Conservation (phyloP, 805 yeast genomes). For the Candida stauntonica region DNA sequence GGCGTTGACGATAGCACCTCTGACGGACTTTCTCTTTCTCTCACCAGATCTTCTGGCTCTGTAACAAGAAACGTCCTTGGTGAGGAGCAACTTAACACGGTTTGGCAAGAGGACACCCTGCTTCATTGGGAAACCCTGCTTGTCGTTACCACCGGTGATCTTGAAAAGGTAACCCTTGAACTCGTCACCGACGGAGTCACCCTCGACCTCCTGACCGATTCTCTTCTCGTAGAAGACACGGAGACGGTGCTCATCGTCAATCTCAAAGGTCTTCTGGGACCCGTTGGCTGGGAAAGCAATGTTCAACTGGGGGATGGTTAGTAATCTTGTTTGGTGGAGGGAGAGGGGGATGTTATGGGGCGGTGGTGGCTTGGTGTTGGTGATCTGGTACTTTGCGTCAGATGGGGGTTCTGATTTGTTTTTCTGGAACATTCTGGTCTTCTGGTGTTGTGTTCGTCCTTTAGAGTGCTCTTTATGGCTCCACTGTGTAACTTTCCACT, state of each 20-base stretch:
- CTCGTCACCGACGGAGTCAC: constrained; percentile 97
- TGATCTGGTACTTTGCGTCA: constrained; percentile 56
- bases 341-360: background rate
- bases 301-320: constrained; percentile 65
- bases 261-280: constrained; percentile 96
- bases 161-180: constrained; percentile 98
- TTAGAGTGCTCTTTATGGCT: too few species aligned
- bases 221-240: constrained; percentile 99
- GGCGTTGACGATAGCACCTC: constrained; percentile 98
- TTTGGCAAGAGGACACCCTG: constrained; percentile 99
- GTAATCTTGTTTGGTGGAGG: constrained; percentile 67
- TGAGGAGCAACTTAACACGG: constrained; percentile 94
- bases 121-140: constrained; percentile 99
- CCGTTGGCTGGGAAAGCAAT: constrained; percentile 99
- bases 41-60: constrained; percentile 99
- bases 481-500: too few species aligned
- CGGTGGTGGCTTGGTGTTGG: background rate
- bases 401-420: too few species aligned
- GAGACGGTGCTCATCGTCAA: constrained; percentile 98
- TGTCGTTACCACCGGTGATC: constrained; percentile 99
- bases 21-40: constrained; percentile 99
- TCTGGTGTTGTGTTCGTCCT: too few species aligned
- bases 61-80: constrained; percentile 97
- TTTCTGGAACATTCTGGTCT: too few species aligned
- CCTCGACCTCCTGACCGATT: constrained; percentile 99